Base-by-base conservation (phyloP, 805 yeast species). In the Suhomyces sp. region DNA sequence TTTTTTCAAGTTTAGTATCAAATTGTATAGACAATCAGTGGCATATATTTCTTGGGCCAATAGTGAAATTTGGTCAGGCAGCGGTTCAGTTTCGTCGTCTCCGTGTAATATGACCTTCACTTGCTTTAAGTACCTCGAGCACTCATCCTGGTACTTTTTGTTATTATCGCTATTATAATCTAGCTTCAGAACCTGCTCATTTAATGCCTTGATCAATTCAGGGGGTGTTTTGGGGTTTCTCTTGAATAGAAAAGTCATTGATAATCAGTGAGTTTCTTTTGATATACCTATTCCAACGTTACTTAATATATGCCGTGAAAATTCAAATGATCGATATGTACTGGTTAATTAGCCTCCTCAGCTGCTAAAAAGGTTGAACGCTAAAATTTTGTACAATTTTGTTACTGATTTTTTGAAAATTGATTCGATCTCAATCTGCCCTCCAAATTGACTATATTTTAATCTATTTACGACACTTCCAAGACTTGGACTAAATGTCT, bases 171-270 rank as follows among this genome's bases (percentile, higher is more conserved):
- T 62, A 6, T 72, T 60, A 9, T 66, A 57, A 55, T 85, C 88
- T 19, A 87, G 74, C 64, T 87, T 87, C 13, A 76, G 65, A 9
- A 91, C 77, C 62, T 84, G 88, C 47, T 93, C 98, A 57, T 82
- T 82, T 56, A 91, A 77, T 6, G 85, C 83, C 47, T 89, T 79
- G 3, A 90, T 87, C 54, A 91, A 80, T 63, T 93, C 99, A 17
- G 82, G 81, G 2, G 97, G 96, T 0, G 97, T 85, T 68, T 90
- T 91, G 8, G 96, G 97, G 64, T 86, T 89, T 64, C 97, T 80
- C 59, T 90, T 88, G 79, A 94, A 93, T 61, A 94, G 76, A 63
- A 93, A 93, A 10, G 97, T 88, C 97, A 92, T 90, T n/a, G 44
- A n/a, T 8, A 38, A 10, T 38, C 22, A 29, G n/a, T 10, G 15